These are phyloP conservation scores for Marchantia paleacea DNA, from an alignment of 225 moss, liverwort and hornwort genomes.

Conservation along the genomic window DNA sequence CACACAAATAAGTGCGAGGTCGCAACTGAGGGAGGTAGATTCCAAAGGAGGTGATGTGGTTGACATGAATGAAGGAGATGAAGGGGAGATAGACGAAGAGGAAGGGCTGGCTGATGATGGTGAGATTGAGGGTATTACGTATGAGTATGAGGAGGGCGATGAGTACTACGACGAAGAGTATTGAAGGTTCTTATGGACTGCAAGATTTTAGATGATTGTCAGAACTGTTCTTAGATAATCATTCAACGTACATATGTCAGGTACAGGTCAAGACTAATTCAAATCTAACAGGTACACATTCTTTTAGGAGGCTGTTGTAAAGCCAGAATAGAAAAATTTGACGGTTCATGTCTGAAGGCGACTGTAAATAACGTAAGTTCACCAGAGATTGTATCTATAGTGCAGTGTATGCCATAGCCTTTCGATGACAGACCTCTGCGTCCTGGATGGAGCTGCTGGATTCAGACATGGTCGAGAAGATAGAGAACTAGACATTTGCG, in stretches of 20 bases:
- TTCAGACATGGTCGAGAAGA: conserved; percentile 2
- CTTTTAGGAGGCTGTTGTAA: neutral
- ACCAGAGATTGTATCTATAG: conserved; percentile 2
- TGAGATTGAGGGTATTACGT: conserved; percentile 31
- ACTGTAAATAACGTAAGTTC: neutral
- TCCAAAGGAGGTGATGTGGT: conserved; percentile 38
- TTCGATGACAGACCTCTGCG: neutral
- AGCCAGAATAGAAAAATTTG: neutral
- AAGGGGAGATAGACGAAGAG: conserved; percentile 42
- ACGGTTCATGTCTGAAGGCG: neutral
- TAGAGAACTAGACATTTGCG: neutral
- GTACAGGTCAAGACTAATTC: neutral
- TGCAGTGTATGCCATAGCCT: neutral
- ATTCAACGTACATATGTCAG: neutral
- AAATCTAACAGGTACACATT: conserved; percentile 6
- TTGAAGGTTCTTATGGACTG: neutral
- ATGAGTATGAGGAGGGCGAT: conserved; percentile 37
- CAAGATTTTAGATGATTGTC: neutral
- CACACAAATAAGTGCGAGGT: conserved; percentile 37
- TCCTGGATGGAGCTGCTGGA: neutral
- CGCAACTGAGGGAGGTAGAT: conserved; percentile 37
- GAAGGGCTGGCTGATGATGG: conserved; percentile 40
- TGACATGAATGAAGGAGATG: conserved; percentile 34
- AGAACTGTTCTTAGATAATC: neutral
- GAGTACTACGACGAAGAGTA: conserved; percentile 49